These are phyloP conservation scores for Sordaria brevicollis DNA, from an alignment of 495 filamentous ascomycete genomes.

Conservation along the genomic window DNA sequence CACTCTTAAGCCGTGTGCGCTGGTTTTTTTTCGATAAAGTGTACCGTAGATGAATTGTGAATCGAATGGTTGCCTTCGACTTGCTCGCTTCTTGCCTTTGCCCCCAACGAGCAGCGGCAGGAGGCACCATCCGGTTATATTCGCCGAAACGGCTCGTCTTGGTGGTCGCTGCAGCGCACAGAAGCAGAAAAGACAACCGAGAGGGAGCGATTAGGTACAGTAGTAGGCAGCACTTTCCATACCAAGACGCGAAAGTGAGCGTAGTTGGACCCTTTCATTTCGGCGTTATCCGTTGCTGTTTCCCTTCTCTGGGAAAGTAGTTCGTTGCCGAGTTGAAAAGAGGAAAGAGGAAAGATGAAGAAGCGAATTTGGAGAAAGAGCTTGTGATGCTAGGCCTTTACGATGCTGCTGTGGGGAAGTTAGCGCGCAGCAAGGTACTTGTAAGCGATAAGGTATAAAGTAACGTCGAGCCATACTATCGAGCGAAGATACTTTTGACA, in stretches of 20 bases:
- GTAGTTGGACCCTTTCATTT: background rate
- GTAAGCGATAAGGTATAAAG: background rate
- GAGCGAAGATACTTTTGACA: background rate
- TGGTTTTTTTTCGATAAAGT: background rate
- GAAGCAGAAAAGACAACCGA: slow-evolving; percentile 1
- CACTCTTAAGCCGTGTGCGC: background rate
- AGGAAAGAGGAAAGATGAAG: background rate
- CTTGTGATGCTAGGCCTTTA: too few species aligned
- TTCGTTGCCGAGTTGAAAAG: background rate
- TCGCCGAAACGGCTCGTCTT: background rate
- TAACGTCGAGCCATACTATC: background rate
- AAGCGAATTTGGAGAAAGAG: background rate
- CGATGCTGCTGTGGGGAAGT: background rate
- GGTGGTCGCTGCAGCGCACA: background rate
- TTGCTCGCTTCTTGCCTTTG: background rate
- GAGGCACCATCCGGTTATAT: background rate
- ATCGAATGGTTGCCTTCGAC: background rate
- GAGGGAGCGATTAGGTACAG: background rate
- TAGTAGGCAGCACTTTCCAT: too few species aligned
- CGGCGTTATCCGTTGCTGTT: background rate
- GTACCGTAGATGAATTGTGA: background rate
- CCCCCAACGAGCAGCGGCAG: background rate
- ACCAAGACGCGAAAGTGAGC: background rate
- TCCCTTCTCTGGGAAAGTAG: background rate
- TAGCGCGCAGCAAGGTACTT: background rate